phyloP scores from a whole-genome alignment of 2,329 filamentous ascomycete genomes.

The Fusarium succisae region DNA sequence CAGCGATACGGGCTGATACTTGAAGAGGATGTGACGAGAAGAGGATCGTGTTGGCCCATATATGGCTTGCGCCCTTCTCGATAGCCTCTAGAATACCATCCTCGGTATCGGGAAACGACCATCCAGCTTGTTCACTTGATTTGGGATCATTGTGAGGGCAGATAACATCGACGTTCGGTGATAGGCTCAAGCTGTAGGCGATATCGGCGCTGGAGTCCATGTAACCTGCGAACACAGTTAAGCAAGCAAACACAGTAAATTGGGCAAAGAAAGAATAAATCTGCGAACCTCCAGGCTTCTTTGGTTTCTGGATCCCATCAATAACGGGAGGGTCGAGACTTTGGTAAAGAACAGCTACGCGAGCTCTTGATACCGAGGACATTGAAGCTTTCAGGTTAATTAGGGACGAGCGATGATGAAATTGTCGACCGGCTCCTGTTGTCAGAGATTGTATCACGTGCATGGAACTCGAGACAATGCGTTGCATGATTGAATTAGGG shows the following conservation, averaged over 20 bases:
- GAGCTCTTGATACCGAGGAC: not conserved
- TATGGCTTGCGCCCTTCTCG: conserved; percentile 52
- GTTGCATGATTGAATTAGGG: not conserved
- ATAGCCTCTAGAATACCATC: conserved; percentile 45
- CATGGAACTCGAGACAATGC: not conserved
- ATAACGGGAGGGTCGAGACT: conserved; percentile 57
- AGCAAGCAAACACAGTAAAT: not conserved
- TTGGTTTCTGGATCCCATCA: conserved; percentile 58
- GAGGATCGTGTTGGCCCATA: conserved; percentile 62
- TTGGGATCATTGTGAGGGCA: conserved; percentile 5
- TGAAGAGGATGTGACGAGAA: conserved; percentile 60
- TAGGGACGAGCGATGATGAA: not conserved
- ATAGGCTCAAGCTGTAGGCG: conserved; percentile 27
- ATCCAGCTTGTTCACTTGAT: conserved; percentile 15
- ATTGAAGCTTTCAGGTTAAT: not conserved
- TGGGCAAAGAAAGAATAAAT: not conserved
- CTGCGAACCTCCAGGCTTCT: conserved; percentile 53
- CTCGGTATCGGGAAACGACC: conserved; percentile 34
- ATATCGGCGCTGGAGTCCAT: conserved; percentile 35
- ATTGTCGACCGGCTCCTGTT: not conserved
- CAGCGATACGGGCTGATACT: conserved; percentile 46
- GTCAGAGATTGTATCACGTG: not conserved
- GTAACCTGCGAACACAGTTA: conserved; percentile 15
- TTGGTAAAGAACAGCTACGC: conserved; percentile 58
- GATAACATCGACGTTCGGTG: conserved; percentile 22